A percentile compares a stretch with the other conserved stretches of the same genome.
Evolutionary conservation across 2,329 filamentous ascomycete species (phyloP).

Genomic region (Colletotrichum lupini): DNA sequence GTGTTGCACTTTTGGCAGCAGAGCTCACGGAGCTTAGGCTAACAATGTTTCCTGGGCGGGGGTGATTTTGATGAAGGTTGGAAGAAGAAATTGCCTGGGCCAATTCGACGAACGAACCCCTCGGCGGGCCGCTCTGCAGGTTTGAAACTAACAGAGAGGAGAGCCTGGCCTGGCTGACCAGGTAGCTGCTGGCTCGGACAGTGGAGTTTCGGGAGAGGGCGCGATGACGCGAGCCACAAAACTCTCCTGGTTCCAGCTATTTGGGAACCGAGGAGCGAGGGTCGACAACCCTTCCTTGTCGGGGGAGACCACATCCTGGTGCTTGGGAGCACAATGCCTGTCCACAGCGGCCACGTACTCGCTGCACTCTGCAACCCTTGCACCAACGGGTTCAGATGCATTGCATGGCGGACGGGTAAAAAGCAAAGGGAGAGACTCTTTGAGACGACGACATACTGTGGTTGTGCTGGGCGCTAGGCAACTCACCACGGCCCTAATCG

Average conservation of each 20-base stretch:
- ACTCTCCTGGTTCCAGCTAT: conserved; percentile 36
- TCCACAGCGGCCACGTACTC: conserved; percentile 32
- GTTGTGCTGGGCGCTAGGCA: not conserved
- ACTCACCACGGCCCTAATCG: not conserved
- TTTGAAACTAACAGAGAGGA: conserved; percentile 20
- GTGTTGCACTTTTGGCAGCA: not conserved
- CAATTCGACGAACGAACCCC: conserved; percentile 11
- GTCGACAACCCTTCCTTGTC: conserved; percentile 34
- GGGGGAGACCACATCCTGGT: conserved; percentile 20
- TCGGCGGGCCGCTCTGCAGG: conserved; percentile 30
- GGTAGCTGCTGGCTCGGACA: conserved; percentile 23
- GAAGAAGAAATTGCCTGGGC: conserved; percentile 12
- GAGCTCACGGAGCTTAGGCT: not conserved
- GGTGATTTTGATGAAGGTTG: conserved; percentile 20
- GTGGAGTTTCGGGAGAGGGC: conserved; percentile 35
- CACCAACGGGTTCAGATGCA: conserved; percentile 27
- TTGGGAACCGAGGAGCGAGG: conserved; percentile 30
- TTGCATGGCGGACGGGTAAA: conserved; percentile 23
- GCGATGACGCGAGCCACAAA: conserved; percentile 38
- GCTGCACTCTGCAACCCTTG: conserved; percentile 22
- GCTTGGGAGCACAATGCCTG: conserved; percentile 28
- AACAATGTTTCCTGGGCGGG: conserved; percentile 9
- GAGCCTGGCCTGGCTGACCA: not conserved
- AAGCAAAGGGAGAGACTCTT: conserved; percentile 22
- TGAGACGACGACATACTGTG: conserved; percentile 23